These are phyloP conservation scores for Graphium sp. DNA, from an alignment of 2,329 filamentous ascomycete genomes.

Conservation along the genomic window DNA sequence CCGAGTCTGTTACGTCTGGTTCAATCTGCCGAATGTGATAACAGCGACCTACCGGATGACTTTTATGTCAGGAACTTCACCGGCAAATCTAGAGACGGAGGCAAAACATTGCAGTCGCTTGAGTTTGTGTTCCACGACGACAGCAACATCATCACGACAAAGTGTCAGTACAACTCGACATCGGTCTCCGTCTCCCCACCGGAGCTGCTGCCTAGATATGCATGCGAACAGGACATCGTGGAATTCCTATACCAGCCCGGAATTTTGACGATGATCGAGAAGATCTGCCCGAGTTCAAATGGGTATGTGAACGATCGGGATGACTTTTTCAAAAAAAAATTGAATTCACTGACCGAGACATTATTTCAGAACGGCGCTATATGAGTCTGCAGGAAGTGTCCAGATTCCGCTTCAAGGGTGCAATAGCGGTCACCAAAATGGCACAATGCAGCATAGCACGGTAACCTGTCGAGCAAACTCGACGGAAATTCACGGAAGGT, in stretches of 20 bases:
- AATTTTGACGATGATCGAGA: conserved; percentile 25
- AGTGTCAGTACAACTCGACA: conserved; percentile 24
- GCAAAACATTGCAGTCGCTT: conserved; percentile 14
- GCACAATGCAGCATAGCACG: no score
- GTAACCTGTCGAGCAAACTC: conserved; percentile 4
- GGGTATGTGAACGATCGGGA: no score
- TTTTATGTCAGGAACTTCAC: conserved; percentile 21
- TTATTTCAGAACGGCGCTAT: no score
- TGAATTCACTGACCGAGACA: no score
- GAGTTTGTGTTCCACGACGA: conserved; percentile 23
- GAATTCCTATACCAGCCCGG: conserved; percentile 24
- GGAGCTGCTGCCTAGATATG: conserved; percentile 17
- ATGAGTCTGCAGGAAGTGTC: no score
- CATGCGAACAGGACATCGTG: conserved; percentile 21
- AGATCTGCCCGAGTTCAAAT: conserved; percentile 18
- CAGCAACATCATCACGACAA: conserved; percentile 19
- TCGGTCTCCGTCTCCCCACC: conserved; percentile 16
- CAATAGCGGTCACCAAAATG: no score
- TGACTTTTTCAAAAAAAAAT: no score
- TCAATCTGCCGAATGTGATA: background rate
- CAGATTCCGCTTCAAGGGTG: no score
- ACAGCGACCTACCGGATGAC: conserved; percentile 13
- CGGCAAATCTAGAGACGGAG: conserved; percentile 15
- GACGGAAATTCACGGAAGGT: conserved; percentile 4
- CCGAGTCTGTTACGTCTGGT: no score